Base-by-base conservation (phyloP, 2,329 filamentous ascomycete genomes). In the Penicillium sp. region DNA sequence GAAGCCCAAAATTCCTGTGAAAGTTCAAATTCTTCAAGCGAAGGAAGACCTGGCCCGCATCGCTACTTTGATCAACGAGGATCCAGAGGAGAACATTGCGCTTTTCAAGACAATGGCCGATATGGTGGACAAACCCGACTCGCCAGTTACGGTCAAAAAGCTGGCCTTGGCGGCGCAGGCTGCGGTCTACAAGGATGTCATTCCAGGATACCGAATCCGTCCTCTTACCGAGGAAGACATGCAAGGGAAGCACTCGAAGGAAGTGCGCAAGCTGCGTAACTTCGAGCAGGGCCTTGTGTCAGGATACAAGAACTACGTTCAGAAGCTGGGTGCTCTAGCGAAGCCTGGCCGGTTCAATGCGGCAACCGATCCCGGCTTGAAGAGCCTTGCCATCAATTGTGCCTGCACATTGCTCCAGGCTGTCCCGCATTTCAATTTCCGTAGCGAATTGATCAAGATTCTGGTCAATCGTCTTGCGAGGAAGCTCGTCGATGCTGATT, bases 361-460 rank as follows among this genome's bases (percentile, higher is more conserved):
- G 13, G 22, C 35, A 14, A 54, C 67, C 2, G 76, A 81, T 54
- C 63, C 73, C 37, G 75, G 80, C 22, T 64, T 97, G 26, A 85
- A 88, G 6, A 89, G 84, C 55, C 84, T 97, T 28, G 94, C 95
- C 3, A 89, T 97, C 59, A 89, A 87, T 46, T 99, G 95, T 74
- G 89, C 90, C 1, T 97, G 93, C 77, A 90, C 85, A 33, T 83
- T 99, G 16, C 79, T 98, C 43, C 86, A 86, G 22, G 84, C 89
- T 1, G 93, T 97, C 0, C 92, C 95, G 3, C 96, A 99, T 80
- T 99, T 99, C 86, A 99, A 99, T 81, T 97, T 96, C 77, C 89
- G 95, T 43, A 85, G 84, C 52, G 94, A 99, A 56, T 81, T 99
- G 56, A 80, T 99, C 63, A 92, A 91, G 76, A 94, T 98, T 60